These are phyloP conservation scores for Nakaseomyces glabratus DNA, from an alignment of 1,139 yeast genomes.

Conservation along the genomic window DNA sequence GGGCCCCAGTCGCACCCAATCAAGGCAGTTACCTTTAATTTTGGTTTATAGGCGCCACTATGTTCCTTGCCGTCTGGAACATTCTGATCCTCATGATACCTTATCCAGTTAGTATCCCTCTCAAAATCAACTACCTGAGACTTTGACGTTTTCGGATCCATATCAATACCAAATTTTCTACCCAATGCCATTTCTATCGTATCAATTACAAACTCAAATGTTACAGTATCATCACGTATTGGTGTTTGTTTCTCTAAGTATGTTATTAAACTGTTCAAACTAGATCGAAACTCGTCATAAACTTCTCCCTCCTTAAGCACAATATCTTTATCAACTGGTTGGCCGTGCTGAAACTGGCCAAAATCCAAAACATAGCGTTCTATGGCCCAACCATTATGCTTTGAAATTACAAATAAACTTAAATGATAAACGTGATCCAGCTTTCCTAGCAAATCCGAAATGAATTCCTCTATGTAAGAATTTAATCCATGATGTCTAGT, in stretches of 20 bases:
- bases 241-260: slow-evolving; percentile 21
- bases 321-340: slow-evolving; percentile 11
- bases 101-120: slow-evolving; percentile 27
- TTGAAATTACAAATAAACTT: slow-evolving; percentile 20
- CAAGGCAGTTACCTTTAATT: slow-evolving; percentile 23
- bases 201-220: slow-evolving; percentile 26
- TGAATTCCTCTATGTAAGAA: slow-evolving; percentile 27
- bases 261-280: slow-evolving; percentile 24
- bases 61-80: slow-evolving; percentile 10
- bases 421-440: slow-evolving; percentile 20
- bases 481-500: slow-evolving; percentile 26
- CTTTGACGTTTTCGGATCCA: slow-evolving; percentile 10
- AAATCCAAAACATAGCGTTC: slow-evolving; percentile 29
- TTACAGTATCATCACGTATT: slow-evolving; percentile 23
- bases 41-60: slow-evolving; percentile 13
- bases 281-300: slow-evolving; percentile 27
- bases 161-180: slow-evolving; percentile 13
- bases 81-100: slow-evolving; percentile 21
- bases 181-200: slow-evolving; percentile 25
- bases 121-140: slow-evolving; percentile 18
- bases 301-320: slow-evolving; percentile 20
- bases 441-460: slow-evolving; percentile 22
- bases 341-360: slow-evolving; percentile 24
- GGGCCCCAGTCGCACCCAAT: slow-evolving; percentile 30
- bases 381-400: slow-evolving; percentile 18